Evolutionary conservation across 495 filamentous ascomycete species (phyloP).

Genomic region (Hypoxylon lenormandii): DNA sequence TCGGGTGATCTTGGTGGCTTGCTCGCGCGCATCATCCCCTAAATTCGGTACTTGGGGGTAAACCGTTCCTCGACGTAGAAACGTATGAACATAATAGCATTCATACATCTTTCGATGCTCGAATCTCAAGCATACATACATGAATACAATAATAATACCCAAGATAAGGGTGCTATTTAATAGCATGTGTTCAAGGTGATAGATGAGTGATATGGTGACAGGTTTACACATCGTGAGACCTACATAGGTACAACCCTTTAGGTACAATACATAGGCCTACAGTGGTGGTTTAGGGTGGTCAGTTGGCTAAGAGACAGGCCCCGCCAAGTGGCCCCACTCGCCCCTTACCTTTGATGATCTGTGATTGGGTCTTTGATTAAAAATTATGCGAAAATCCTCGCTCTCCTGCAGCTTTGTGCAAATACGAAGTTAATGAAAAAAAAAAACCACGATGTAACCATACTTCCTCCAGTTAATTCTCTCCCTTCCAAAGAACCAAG

Average conservation of each 20-base stretch:
- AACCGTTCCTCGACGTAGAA: too few species aligned
- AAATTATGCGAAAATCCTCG: conserved; percentile 42
- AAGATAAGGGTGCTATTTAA: neutral
- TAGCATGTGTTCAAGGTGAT: too few species aligned
- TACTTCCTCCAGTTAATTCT: conserved; percentile 23
- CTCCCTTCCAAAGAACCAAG: conserved; percentile 27
- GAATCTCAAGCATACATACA: too few species aligned
- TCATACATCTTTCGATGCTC: too few species aligned
- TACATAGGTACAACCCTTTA: too few species aligned
- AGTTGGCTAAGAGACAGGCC: conserved; percentile 41
- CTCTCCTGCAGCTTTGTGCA: conserved; percentile 44
- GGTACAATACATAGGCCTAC: too few species aligned
- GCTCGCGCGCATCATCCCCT: conserved; percentile 4
- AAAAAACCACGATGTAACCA: conserved; percentile 39
- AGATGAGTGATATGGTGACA: too few species aligned
- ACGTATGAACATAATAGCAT: neutral
- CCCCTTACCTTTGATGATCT: conserved; percentile 36
- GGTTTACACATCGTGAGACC: too few species aligned
- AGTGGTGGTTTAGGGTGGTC: conserved; percentile 24
- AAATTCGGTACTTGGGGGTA: neutral
- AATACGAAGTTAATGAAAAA: conserved; percentile 41
- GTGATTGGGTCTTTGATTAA: conserved; percentile 46
- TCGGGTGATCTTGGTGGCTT: neutral
- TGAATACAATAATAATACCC: too few species aligned
- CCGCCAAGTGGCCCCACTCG: conserved; percentile 23